A percentile compares a stretch with the other conserved stretches of the same genome.
These are phyloP conservation scores for Ganoderma multipileum DNA, from an alignment of 1,284 basidiomycete species.

Conservation along the genomic window DNA sequence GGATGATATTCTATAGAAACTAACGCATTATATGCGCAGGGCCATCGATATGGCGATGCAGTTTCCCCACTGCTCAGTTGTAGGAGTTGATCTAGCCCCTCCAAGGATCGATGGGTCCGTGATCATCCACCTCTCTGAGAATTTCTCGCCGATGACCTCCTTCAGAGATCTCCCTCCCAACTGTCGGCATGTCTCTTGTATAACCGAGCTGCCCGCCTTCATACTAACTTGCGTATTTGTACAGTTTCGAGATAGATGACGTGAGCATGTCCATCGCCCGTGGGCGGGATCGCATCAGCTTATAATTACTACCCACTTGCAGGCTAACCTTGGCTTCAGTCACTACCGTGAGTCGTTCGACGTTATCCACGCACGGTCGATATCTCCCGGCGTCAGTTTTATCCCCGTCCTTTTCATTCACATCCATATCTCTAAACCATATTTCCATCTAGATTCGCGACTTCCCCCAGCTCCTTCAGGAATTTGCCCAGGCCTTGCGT, in stretches of 20 bases:
- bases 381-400: constrained; percentile 37
- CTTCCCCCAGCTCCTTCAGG: constrained; percentile 39
- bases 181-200: constrained; percentile 38
- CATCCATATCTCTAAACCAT: not conserved
- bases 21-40: constrained; percentile 31
- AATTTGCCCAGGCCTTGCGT: constrained; percentile 38
- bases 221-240: not conserved
- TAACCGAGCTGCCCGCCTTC: not conserved
- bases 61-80: constrained; percentile 44
- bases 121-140: constrained; percentile 5
- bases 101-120: constrained; percentile 38
- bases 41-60: constrained; percentile 44
- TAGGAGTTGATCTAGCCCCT: constrained; percentile 43
- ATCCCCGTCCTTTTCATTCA: not conserved
- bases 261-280: constrained; percentile 28
- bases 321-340: constrained; percentile 45
- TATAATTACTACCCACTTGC: constrained; percentile 5
- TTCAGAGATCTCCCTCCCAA: constrained; percentile 40
- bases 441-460: constrained; percentile 39
- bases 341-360: constrained; percentile 42
- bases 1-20: not conserved
- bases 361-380: constrained; percentile 41
- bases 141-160: constrained; percentile 4
- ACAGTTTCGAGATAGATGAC: constrained; percentile 45
- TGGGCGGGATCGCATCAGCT: constrained; percentile 5